Evolutionary conservation across 208 protist genomes (phyloP).

Genomic region (Novymonas esmeraldas): DNA sequence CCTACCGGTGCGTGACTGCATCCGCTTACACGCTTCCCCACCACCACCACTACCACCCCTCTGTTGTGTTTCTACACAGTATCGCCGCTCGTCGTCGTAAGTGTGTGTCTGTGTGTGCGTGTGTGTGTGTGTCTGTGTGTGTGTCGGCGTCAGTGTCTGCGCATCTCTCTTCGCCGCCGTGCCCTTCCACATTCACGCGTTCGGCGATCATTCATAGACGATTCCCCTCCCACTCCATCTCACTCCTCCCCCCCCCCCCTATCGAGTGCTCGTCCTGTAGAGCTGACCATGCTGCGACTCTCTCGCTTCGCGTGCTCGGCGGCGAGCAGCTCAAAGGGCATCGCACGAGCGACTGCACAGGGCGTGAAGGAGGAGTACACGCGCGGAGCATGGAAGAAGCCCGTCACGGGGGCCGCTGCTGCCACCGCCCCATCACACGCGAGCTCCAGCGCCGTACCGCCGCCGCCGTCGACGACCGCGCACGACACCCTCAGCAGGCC

Average conservation of each 20-base stretch:
- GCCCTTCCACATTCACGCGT: neutral
- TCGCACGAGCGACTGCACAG: neutral
- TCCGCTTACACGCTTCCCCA: neutral
- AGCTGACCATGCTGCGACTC: conserved; percentile 12
- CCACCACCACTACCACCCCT: no score
- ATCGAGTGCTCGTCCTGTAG: no score
- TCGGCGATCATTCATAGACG: no score
- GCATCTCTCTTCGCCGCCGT: no score
- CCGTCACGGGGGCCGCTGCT: neutral
- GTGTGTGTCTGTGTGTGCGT: neutral
- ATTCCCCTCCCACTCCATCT: neutral
- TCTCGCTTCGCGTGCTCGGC: conserved; percentile 3
- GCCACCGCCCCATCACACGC: neutral
- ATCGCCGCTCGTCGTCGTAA: no score
- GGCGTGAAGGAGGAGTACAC: neutral
- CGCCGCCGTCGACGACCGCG: neutral
- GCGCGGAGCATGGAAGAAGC: neutral
- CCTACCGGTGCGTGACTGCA: no score
- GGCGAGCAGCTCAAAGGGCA: conserved; percentile 9
- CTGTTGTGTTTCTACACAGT: no score
- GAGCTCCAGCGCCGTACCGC: conserved; percentile 1
- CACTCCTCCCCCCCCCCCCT: neutral
- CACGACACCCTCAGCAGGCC: neutral
- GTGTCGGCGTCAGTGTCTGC: no score
- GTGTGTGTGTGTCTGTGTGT: neutral